Evolutionary conservation across 805 yeast genomes (phyloP), one percentile per base, ranked within the genome.

Genomic region (Cyberlindnera veronae): DNA sequence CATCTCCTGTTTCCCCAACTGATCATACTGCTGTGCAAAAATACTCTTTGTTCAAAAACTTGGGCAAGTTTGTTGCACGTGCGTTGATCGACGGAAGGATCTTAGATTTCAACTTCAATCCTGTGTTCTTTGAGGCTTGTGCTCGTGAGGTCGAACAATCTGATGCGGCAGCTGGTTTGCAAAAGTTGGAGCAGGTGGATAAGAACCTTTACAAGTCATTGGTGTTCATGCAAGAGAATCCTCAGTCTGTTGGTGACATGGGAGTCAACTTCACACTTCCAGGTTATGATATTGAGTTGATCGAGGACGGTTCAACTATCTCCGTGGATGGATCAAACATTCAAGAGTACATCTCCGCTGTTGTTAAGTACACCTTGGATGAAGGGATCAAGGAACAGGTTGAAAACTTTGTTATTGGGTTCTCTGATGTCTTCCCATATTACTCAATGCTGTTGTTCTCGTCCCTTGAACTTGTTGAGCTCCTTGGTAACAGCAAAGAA

Each of bases 21-120:
- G 43, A 55, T 0, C 63, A 60, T 5, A 61, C 68, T 20, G 73
- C 72, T 5, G 52, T 59, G 9, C 73, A 69, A 40, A 63, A 71
- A 0, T 41, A 80, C 6, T 68, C 70, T 20, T 60, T 80, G 34
- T 91, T 87, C 60, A 68, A 71, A 13, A 71, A 76, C 16, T 64
- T 91, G 45, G 99, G 99, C 3, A 78, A 76, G 38, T 88, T 93
- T 56, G 70, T 89, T 38, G 96, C 96, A 0, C 72, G 97, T 44
- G 84, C 96, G 0, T 66, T 90, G 56, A 61, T 91, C 37, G 99
- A 91, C 61, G 81, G 86, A n/a, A 70, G 98, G 48, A 79, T 90
- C 33, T 72, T 91, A 34, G 98, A 93, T 58, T 80, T 91, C 59
- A 69, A 77, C 34, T 81, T 91, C 63, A 87, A 79, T 55, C 74